Evolutionary conservation across 495 filamentous ascomycete species (phyloP), one percentile per base, ranked within the genome.

Genomic region (Symbiotaphrina buchneri): DNA sequence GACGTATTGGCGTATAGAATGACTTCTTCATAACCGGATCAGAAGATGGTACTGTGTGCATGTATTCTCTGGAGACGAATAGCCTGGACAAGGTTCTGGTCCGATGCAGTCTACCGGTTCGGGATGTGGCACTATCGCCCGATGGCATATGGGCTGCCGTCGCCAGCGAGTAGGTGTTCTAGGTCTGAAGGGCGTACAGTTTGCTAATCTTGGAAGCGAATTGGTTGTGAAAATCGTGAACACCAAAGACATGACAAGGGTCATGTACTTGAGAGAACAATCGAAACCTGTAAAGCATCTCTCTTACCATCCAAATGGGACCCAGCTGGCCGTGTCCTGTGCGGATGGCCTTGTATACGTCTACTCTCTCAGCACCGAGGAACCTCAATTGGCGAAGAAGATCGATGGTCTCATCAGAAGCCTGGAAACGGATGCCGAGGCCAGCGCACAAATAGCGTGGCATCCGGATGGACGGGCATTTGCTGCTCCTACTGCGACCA

Each of bases 391-490:
- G 18, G 50, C 84, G 10, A 70, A 63, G 33, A 87, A 75, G 43
- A 57, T 95, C 13, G 85, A 94, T 41, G 85, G 81, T 0, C 53
- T 93, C 28, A 83, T 94, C 39, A 70, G 67, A 33, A 61, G 61
- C 26, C 49, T 87, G 0, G 83, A 95, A 31, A 63, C 68, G 1
- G 80, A 85, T 27, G 65, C 68, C 6, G 80, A 92, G 36, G 59
- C 65, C 2, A 85, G 71, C 39, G 71, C 80, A 6, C 66, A 66
- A 45, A 67, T 72, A 16, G 63, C 71, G 1, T 97, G 87, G 87
- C 85, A 94, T 54, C 90, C 90, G 0, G 90, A 95, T 44, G 85
- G 90, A 4, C 68, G 79, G 26, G 81, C 83, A 4, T 92, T 97
- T 51, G 81, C 80, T 6, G 70, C 72, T 0, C 70, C 82, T 0